Percentiles rank a stretch among this genome's conserved stretches.
phyloP scores from a whole-genome alignment of 345 rosid species.

The Eucalyptus tenuipes region DNA sequence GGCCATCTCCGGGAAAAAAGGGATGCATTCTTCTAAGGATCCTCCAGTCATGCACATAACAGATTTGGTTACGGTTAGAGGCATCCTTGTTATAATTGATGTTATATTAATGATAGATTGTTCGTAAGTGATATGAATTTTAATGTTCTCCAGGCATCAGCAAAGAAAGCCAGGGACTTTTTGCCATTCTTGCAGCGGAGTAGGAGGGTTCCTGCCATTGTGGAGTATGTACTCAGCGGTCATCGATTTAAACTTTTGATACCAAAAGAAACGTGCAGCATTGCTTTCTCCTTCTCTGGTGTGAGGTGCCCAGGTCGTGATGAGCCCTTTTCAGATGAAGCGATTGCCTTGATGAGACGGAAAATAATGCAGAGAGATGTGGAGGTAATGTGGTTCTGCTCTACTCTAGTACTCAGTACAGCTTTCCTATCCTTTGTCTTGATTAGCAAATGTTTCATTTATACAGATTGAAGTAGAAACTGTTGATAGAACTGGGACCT shows the following conservation, averaged over 20 bases:
- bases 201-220: slow-evolving; percentile 70
- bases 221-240: slow-evolving; percentile 96
- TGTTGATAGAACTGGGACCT: slow-evolving; percentile 90
- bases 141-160: slow-evolving; percentile 38
- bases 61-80: slow-evolving; percentile 61
- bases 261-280: slow-evolving; percentile 91
- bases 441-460: neutral
- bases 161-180: slow-evolving; percentile 88
- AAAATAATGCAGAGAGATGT: slow-evolving; percentile 96
- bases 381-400: slow-evolving; percentile 30
- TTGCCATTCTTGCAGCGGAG: slow-evolving; percentile 71
- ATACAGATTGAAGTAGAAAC: slow-evolving; percentile 86
- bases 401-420: neutral
- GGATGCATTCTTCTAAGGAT: slow-evolving; percentile 74
- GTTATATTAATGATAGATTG: neutral
- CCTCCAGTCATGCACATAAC: slow-evolving; percentile 68
- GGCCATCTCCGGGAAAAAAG: slow-evolving; percentile 65
- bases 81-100: neutral
- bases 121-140: neutral
- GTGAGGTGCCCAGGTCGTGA: slow-evolving; percentile 96
- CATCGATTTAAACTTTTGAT: slow-evolving; percentile 92
- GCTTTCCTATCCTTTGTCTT: neutral
- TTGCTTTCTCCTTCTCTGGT: slow-evolving; percentile 97
- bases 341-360: slow-evolving; percentile 85
- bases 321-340: slow-evolving; percentile 90